phyloP scores from a whole-genome alignment of 352 stramenopile species.

The Globisporangium irregulare region DNA sequence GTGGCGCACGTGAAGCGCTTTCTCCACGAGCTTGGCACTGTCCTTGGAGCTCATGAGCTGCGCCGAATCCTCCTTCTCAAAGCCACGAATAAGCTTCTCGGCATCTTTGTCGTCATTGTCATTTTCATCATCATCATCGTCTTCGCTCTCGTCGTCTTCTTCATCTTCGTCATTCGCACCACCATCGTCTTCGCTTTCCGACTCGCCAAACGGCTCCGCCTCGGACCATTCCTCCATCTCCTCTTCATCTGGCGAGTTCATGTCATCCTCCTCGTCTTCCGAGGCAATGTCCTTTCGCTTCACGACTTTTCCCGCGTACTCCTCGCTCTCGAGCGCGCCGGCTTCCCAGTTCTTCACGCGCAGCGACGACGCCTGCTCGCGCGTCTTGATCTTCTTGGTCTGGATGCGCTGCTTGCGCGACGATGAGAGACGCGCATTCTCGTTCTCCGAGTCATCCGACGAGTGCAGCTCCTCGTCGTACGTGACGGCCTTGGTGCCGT shows the following conservation, averaged over 20 bases:
- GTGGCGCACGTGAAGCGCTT: constrained; percentile 74
- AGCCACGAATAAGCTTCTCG: constrained; percentile 72
- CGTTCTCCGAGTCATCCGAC: constrained; percentile 21
- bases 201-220: constrained; percentile 73
- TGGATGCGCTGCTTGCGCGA: constrained; percentile 63
- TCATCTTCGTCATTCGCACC: constrained; percentile 24
- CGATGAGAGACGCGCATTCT: constrained; percentile 36
- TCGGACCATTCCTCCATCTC: constrained; percentile 79
- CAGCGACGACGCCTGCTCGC: constrained; percentile 57
- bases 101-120: constrained; percentile 53
- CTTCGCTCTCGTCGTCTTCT: constrained; percentile 32
- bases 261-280: constrained; percentile 1
- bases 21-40: constrained; percentile 73
- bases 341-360: constrained; percentile 79
- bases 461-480: constrained; percentile 25
- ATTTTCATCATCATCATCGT: constrained; percentile 28
- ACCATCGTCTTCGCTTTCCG: constrained; percentile 41
- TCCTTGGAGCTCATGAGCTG: constrained; percentile 74
- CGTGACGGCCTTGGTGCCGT: constrained; percentile 62
- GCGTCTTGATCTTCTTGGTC: constrained; percentile 25
- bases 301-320: constrained; percentile 80
- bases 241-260: constrained; percentile 70
- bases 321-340: constrained; percentile 39
- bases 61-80: constrained; percentile 77
- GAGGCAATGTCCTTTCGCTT: constrained; percentile 53